Evolutionary conservation across 306 rosid species (phyloP), one percentile per base, ranked within the genome.

Genomic region (Rosa persica): DNA sequence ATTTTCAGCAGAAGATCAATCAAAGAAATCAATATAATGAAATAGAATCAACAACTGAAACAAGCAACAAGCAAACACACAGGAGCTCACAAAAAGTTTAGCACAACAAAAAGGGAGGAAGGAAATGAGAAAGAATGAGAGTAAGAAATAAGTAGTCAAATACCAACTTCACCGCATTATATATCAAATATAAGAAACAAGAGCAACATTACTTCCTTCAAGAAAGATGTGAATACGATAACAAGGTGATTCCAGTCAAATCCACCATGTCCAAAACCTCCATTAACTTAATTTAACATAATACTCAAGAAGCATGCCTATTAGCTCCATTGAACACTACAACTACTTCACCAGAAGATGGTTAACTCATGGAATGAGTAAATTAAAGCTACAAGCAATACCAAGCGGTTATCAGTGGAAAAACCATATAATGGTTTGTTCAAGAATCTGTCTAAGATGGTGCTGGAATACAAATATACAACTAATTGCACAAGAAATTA

Each of bases 1-100:
- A 25, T 30, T 30, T 30, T 73, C 22, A 34, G 23, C 58, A 78
- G 43, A 86, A 69, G 60, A 72, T 68, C 36, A 75, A 47, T 46
- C 30, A 84, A 44, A 34, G 57, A 2, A 46, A 36, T 72, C 48
- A 51, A 34, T 19, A 52, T 4, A 34, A 17, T 4, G 55, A 16
- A 4, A 30, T 12, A 34, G 19, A 20, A 51, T n/a, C 22, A n/a
- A 11, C 76, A 48, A 71, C 25, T 16, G 16, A 47, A 8, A 16
- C 61, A 70, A 25, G 8, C 58, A 70, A 27, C 64, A 57, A 22
- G 15, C 66, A 12, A 15, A 46, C 11, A 70, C n/a, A 67, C 23
- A 54, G 17, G 19, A 16, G 55, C 5, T 20, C 61, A 54, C 23
- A 54, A 2, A 54, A 54, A 54, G 61, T 54, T 5, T 48, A 2